Evolutionary conservation across 441 rosid species (phyloP), one percentile per base, ranked within the genome.

Genomic region (Croton laevigatus): DNA sequence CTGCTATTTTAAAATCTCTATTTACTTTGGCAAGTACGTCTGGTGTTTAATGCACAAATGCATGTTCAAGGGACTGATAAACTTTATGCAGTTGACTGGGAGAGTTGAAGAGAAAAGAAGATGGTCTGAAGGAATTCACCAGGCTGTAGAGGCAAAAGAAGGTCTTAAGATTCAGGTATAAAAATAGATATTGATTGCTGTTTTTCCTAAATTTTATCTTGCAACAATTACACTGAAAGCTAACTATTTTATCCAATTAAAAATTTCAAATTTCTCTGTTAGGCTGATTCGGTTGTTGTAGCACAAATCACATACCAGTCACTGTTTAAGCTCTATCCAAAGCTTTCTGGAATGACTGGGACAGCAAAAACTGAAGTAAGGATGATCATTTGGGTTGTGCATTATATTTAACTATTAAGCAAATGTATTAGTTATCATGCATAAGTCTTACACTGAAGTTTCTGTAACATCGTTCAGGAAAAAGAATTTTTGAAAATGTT

Each of bases 261-360:
- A 55, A 45, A 60, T 62, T 73, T 23, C n/a, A 9, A 34, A 32
- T 52, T 37, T 23, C 66, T 69, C 49, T 52, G 6, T 16, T 79
- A 94, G 98, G 97, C 97, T 75, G 97, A 90, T 85, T 87, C 98
- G 48, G 88, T 94, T 79, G 96, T 91, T 67, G 97, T 91, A 76
- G 98, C 98, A 46, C 98, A 94, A 89, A 94, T 94, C 70, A 94
- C 98, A 27, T 94, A 94, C 72, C 98, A 94, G 78, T 94, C 98
- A 12, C 86, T 94, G 80, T 94, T 94, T 79, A 94, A 94, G 85
- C 97, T 91, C 73, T 94, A 91, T 62, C 98, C 98, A 23, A 91
- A 94, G 90, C 86, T 94, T 66, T 90, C 97, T 3, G 98, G 98
- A 76, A 94, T 94, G 98, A 94, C 98, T 51, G 98, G 98, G 75